Conservation (phyloP, 2,329 filamentous ascomycete species). For the Didymosphaeria variabile region DNA sequence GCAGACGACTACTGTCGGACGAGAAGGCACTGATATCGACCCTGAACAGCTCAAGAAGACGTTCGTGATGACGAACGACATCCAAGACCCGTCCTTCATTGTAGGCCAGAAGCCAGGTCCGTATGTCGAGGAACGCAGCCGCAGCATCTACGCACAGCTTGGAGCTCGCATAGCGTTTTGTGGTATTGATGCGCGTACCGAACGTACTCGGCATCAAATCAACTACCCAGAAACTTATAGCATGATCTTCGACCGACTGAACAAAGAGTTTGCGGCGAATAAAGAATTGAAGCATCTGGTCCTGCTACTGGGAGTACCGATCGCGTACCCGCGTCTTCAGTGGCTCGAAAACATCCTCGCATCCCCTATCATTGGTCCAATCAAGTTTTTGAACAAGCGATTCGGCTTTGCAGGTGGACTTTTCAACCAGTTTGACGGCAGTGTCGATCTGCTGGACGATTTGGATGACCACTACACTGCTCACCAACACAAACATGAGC, state of each 20-base stretch:
- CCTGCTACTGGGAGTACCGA: conserved; percentile 74
- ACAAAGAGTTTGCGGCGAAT: conserved; percentile 61
- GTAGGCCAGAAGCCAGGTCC: conserved; percentile 76
- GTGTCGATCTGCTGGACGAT: conserved; percentile 71
- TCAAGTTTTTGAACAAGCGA: conserved; percentile 88
- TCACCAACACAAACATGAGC: conserved; percentile 88
- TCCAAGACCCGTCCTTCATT: conserved; percentile 77
- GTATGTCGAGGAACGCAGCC: conserved; percentile 69
- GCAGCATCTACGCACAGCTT: conserved; percentile 70
- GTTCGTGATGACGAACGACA: conserved; percentile 70
- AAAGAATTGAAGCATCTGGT: conserved; percentile 70
- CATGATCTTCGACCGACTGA: conserved; percentile 66
- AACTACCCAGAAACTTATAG: conserved; percentile 78
- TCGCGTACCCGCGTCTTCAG: conserved; percentile 77
- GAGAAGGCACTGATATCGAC: conserved; percentile 66
- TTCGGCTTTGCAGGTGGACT: conserved; percentile 86
- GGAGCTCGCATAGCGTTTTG: conserved; percentile 71
- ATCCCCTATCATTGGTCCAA: conserved; percentile 85
- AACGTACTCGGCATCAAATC: conserved; percentile 89
- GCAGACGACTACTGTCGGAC: conserved; percentile 58
- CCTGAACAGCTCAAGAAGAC: conserved; percentile 76
- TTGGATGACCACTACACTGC: conserved; percentile 84
- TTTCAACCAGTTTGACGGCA: conserved; percentile 93
- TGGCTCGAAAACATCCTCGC: conserved; percentile 94
- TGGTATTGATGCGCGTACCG: conserved; percentile 69